Evolutionary conservation across 1,284 basidiomycete species (phyloP).

Genomic region (Boletellus deceptivus): DNA sequence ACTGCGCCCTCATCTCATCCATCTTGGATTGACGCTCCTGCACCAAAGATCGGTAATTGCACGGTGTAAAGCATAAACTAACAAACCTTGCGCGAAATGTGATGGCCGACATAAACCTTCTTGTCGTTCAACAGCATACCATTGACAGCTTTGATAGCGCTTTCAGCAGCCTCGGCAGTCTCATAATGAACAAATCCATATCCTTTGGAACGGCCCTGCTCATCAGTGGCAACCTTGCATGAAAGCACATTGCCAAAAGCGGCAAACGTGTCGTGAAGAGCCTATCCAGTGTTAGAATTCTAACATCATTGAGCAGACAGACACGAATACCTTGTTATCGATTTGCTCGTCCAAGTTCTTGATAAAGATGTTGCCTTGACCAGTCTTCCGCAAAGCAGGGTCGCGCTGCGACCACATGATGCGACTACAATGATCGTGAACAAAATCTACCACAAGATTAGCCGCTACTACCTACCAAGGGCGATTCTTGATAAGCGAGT

Average conservation of each 20-base stretch:
- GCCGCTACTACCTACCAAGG: slow-evolving; percentile 66
- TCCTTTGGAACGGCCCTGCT: slow-evolving; percentile 89
- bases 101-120: slow-evolving; percentile 98
- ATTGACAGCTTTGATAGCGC: slow-evolving; percentile 97
- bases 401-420: slow-evolving; percentile 99
- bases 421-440: slow-evolving; percentile 53
- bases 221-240: slow-evolving; percentile 98
- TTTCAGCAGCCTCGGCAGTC: slow-evolving; percentile 94
- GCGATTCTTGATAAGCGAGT: slow-evolving; percentile 97
- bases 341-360: slow-evolving; percentile 99
- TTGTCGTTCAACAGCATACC: slow-evolving; percentile 99
- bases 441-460: not conserved
- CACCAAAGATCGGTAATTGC: not conserved
- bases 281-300: slow-evolving; percentile 43
- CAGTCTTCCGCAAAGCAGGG: slow-evolving; percentile 98
- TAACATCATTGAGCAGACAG: not conserved
- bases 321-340: slow-evolving; percentile 87
- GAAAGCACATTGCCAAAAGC: slow-evolving; percentile 99
- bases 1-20: slow-evolving; percentile 95
- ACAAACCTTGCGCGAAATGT: slow-evolving; percentile 92
- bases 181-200: slow-evolving; percentile 99
- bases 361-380: slow-evolving; percentile 99
- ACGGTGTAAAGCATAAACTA: not conserved
- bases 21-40: slow-evolving; percentile 96
- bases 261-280: slow-evolving; percentile 98